Evolutionary conservation across 805 yeast genomes (phyloP).

Genomic region (Saccharomycopsis amapae): DNA sequence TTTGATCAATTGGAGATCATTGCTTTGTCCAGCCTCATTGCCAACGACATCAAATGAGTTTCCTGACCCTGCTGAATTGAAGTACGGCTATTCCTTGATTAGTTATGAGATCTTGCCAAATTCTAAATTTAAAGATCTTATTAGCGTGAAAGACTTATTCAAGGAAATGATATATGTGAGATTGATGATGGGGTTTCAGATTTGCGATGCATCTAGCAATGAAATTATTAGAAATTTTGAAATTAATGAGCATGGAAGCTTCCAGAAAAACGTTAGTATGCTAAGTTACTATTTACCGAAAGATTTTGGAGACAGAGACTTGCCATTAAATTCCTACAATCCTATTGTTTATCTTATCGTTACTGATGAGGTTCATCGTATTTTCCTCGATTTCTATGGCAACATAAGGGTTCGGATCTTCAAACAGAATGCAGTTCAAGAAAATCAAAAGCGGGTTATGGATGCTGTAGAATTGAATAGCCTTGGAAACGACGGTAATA

Average conservation of each 20-base stretch:
- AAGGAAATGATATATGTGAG: conserved; percentile 84
- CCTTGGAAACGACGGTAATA: no score
- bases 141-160: conserved; percentile 55
- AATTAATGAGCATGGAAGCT: conserved; percentile 42
- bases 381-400: conserved; percentile 65
- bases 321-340: conserved; percentile 12
- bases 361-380: conserved; percentile 79
- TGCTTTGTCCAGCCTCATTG: conserved; percentile 87
- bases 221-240: conserved; percentile 57
- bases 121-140: conserved; percentile 31
- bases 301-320: conserved; percentile 32
- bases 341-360: conserved; percentile 67
- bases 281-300: conserved; percentile 51
- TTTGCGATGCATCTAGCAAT: conserved; percentile 57
- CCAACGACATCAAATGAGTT: conserved; percentile 77
- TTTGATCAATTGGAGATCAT: conserved; percentile 83
- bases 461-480: no score
- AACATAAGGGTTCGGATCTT: conserved; percentile 60
- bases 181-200: conserved; percentile 81
- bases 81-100: conserved; percentile 5
- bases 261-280: conserved; percentile 42
- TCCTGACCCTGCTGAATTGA: conserved; percentile 60
- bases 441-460: no score
- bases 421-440: no score
- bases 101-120: conserved; percentile 19